Conservation (phyloP, 2,329 filamentous ascomycete species). For the Ophiostoma sp. region DNA sequence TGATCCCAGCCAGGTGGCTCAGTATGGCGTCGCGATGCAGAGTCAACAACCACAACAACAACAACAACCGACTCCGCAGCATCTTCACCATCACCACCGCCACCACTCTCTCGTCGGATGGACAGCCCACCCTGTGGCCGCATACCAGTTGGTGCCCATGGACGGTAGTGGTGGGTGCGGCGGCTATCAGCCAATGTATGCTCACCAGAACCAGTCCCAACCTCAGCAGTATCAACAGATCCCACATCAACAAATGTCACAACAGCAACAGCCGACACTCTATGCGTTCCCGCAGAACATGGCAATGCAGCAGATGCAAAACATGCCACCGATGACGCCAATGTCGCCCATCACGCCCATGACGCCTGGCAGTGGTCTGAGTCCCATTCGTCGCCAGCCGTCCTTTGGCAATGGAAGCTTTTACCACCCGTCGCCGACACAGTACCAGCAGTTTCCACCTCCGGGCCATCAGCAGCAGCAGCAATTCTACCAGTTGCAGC, state of each 20-base stretch:
- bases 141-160: conserved; percentile 23
- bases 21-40: not conserved
- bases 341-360: not conserved
- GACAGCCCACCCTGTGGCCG: conserved; percentile 14
- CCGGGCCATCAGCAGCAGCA: not conserved
- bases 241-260: not conserved
- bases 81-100: not conserved
- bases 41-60: not conserved
- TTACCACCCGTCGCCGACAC: not conserved
- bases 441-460: not conserved
- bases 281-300: not conserved
- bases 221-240: not conserved
- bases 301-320: conserved; percentile 18
- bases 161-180: not conserved
- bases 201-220: conserved; percentile 11
- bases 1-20: not conserved
- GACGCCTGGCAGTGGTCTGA: not conserved
- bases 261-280: not conserved
- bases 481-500: not conserved
- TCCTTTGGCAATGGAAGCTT: conserved; percentile 8
- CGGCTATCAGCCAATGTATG: conserved; percentile 19
- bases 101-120: conserved; percentile 16
- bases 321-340: not conserved
- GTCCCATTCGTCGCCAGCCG: conserved; percentile 17
- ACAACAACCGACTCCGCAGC: not conserved